Percentiles rank a stretch among this genome's conserved stretches.
phyloP scores from a whole-genome alignment of 1,284 basidiomycete species.

The Leccinum fallax region DNA sequence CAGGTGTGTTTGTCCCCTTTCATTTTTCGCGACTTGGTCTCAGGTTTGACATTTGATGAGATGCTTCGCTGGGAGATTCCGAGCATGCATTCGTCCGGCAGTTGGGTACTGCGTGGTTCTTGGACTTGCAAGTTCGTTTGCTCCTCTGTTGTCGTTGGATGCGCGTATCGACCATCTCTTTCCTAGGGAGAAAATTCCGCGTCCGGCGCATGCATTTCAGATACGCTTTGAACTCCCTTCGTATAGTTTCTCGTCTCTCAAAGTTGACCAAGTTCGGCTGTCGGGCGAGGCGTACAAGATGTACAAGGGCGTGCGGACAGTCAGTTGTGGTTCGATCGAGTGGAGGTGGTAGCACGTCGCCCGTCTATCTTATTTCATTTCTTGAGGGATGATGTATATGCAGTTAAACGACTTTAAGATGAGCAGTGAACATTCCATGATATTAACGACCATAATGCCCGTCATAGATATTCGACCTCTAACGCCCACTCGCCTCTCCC shows the following conservation, averaged over 20 bases:
- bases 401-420: conserved; percentile 14
- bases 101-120: conserved; percentile 75
- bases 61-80: conserved; percentile 77
- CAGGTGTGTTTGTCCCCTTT: conserved; percentile 43
- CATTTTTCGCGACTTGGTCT: neutral
- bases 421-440: conserved; percentile 17
- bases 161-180: neutral
- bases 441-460: conserved; percentile 11
- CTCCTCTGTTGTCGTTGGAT: neutral
- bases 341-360: conserved; percentile 64
- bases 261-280: conserved; percentile 86
- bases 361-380: neutral
- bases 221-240: conserved; percentile 74
- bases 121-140: conserved; percentile 67
- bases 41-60: conserved; percentile 39
- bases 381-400: conserved; percentile 6
- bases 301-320: conserved; percentile 78
- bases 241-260: conserved; percentile 77
- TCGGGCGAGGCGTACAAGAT: conserved; percentile 80
- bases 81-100: conserved; percentile 67
- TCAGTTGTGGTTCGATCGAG: conserved; percentile 63
- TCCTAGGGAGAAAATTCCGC: conserved; percentile 41
- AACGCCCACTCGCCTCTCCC: neutral
- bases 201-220: conserved; percentile 71
- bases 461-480: conserved; percentile 5